These are phyloP conservation scores for Amesomyces nigricolor DNA, from an alignment of 2,329 filamentous ascomycete genomes.

Conservation along the genomic window DNA sequence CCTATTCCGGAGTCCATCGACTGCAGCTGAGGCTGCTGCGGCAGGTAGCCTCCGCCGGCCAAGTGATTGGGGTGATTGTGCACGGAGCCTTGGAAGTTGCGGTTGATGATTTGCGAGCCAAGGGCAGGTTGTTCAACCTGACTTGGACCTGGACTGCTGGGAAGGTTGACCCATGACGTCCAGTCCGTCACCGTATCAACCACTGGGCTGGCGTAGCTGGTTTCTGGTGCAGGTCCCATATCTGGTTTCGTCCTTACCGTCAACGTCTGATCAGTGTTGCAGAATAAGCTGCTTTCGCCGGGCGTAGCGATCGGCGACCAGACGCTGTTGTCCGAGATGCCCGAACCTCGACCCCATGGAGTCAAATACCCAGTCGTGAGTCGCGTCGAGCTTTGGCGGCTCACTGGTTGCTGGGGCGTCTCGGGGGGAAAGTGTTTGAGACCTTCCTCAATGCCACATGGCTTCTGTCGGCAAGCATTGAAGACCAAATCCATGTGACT, in stretches of 20 bases:
- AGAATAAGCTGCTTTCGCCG: constrained; percentile 10
- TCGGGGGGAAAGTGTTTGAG: constrained; percentile 7
- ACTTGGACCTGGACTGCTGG: not conserved
- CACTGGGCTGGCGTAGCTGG: too few species aligned
- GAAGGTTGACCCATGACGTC: not conserved
- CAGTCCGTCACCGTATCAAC: not conserved
- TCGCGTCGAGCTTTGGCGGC: not conserved
- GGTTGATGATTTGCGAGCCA: not conserved
- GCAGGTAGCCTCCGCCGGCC: not conserved
- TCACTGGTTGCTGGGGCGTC: not conserved
- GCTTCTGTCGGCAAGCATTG: constrained; percentile 9
- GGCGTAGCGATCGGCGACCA: constrained; percentile 11
- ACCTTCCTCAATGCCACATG: not conserved
- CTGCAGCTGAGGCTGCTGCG: not conserved
- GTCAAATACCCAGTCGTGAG: not conserved
- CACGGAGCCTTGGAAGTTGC: not conserved
- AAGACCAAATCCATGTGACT: constrained; percentile 18
- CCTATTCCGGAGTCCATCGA: not conserved
- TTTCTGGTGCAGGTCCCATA: too few species aligned
- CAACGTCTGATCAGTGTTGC: not conserved
- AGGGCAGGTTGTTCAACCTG: not conserved
- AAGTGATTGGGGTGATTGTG: not conserved
- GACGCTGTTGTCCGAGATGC: constrained; percentile 12
- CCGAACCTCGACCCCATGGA: not conserved
- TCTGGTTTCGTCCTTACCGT: not conserved